Conservation (phyloP, 2,329 filamentous ascomycete genomes). For the Cladosporium halotolerans region DNA sequence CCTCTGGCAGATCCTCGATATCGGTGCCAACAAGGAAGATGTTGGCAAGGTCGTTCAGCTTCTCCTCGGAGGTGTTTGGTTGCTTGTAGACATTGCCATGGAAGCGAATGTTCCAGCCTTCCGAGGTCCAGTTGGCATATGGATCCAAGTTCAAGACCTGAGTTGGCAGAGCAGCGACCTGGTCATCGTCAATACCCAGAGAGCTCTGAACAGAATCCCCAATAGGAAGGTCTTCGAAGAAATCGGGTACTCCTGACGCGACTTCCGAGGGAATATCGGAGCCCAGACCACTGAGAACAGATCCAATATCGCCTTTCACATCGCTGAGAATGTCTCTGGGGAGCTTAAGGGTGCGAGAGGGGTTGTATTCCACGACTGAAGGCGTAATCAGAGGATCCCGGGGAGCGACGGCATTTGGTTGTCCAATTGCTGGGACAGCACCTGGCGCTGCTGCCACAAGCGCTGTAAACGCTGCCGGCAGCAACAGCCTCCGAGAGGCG, state of each 20-base stretch:
- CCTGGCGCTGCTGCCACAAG: conserved; percentile 22
- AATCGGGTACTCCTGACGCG: conserved; percentile 58
- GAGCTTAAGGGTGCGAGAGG: conserved; percentile 36
- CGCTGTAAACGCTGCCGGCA: conserved; percentile 22
- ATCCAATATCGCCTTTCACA: conserved; percentile 38
- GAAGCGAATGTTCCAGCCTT: conserved; percentile 69
- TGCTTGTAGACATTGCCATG: conserved; percentile 79
- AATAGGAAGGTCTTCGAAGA: conserved; percentile 61
- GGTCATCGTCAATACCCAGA: conserved; percentile 52
- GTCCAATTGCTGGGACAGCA: conserved; percentile 10
- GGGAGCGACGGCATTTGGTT: conserved; percentile 16
- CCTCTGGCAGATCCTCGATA: conserved; percentile 52
- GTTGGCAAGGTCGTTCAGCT: conserved; percentile 63
- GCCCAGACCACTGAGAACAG: conserved; percentile 44
- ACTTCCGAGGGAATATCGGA: conserved; percentile 55
- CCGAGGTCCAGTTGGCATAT: conserved; percentile 68
- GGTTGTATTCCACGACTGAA: conserved; percentile 37
- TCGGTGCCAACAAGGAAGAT: conserved; percentile 61
- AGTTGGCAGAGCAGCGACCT: conserved; percentile 58
- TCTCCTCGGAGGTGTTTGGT: conserved; percentile 59
- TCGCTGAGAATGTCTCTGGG: conserved; percentile 48
- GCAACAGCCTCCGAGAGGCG: conserved; percentile 14
- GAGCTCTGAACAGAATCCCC: conserved; percentile 52
- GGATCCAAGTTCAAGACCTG: conserved; percentile 64
- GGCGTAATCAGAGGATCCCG: conserved; percentile 45